phyloP scores from a whole-genome alignment of 148 eudicot genomes.

The Persicaria tinctoria region DNA sequence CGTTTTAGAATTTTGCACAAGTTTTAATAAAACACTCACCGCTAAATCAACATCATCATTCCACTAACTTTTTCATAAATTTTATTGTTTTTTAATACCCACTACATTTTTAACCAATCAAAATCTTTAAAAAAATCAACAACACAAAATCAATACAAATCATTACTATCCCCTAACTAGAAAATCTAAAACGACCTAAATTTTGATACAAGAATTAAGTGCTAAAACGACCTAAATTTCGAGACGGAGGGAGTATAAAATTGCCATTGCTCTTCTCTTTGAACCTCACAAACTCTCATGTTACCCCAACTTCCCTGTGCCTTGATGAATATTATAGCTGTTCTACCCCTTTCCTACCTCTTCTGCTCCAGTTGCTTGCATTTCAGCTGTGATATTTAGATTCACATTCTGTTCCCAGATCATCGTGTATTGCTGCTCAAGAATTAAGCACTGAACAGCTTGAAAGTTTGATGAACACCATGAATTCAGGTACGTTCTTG shows the following conservation, averaged over 20 bases:
- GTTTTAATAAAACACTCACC: no score
- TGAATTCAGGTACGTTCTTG: constrained; percentile 26
- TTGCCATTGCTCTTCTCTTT: neutral
- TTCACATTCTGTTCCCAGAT: constrained; percentile 31
- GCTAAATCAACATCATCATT: no score
- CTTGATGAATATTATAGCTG: neutral
- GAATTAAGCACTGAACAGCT: constrained; percentile 45
- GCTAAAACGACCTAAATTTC: no score
- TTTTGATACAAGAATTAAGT: no score
- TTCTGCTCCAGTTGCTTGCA: neutral
- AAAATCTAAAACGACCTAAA: no score
- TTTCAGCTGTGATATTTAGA: neutral
- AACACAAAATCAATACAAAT: no score
- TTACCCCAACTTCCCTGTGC: neutral
- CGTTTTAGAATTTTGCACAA: no score
- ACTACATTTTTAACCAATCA: no score
- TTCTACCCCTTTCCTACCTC: neutral
- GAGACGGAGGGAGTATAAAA: neutral
- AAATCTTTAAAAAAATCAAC: no score
- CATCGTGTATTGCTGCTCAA: constrained; percentile 41
- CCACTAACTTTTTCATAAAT: no score
- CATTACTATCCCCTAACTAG: no score
- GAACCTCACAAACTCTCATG: neutral
- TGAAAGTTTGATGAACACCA: constrained; percentile 26
- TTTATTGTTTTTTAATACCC: no score